These are phyloP conservation scores for Clonostachys chloroleuca DNA, from an alignment of 2,329 filamentous ascomycete genomes.

Conservation along the genomic window DNA sequence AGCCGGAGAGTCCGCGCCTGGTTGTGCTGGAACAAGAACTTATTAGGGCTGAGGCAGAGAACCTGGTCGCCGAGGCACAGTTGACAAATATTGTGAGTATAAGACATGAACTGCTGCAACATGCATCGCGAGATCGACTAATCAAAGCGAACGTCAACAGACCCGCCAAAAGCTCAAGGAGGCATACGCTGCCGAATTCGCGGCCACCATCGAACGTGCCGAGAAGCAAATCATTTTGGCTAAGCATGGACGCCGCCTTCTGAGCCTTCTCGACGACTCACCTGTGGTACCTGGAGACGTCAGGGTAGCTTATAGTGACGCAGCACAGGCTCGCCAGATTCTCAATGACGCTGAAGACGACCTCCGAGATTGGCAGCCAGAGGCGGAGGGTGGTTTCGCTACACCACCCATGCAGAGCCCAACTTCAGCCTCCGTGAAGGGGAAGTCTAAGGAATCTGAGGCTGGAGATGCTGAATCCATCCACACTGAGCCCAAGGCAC, in stretches of 20 bases:
- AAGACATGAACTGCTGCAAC: background rate
- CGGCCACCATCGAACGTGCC: conserved; percentile 88
- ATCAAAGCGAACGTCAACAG: conserved; percentile 31
- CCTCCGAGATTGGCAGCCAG: conserved; percentile 67
- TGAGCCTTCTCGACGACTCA: conserved; percentile 83
- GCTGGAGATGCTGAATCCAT: background rate
- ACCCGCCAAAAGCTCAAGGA: conserved; percentile 96
- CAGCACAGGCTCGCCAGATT: conserved; percentile 70
- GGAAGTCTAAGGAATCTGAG: conserved; percentile 14
- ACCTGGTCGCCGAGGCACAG: conserved; percentile 92
- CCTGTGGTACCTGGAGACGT: conserved; percentile 84
- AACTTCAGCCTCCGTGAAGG: conserved; percentile 7
- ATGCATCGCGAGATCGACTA: background rate
- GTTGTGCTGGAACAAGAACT: conserved; percentile 92
- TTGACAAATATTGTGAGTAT: conserved; percentile 81
- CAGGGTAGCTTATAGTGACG: conserved; percentile 62
- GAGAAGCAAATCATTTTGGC: conserved; percentile 97
- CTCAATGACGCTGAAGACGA: conserved; percentile 91
- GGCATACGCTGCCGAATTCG: conserved; percentile 83
- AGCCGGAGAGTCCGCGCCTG: conserved; percentile 77
- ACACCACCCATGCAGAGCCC: too few relatives aligned
- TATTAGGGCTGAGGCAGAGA: conserved; percentile 92
- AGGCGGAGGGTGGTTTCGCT: conserved; percentile 7
- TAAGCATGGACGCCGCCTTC: conserved; percentile 79
- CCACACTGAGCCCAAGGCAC: background rate